Evolutionary conservation across 208 protist species (phyloP).

Genomic region (Eutreptiella sp.): DNA sequence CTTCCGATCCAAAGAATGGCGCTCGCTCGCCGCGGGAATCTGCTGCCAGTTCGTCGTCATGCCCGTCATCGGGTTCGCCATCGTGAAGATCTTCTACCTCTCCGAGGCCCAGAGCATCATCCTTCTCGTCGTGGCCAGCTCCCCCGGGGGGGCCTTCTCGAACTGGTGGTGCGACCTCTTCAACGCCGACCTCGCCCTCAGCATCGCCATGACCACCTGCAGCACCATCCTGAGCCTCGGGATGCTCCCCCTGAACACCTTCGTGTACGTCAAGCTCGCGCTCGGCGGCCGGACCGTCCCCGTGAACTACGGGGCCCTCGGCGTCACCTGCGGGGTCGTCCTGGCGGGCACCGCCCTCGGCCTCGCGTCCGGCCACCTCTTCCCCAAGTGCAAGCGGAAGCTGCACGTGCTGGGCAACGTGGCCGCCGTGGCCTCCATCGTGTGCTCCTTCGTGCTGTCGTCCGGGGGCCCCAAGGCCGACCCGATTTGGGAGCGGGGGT

Average conservation of each 20-base stretch:
- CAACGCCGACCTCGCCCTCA: slow-evolving; percentile 34
- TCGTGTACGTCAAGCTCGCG: slow-evolving; percentile 6
- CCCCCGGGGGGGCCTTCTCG: slow-evolving; percentile 28
- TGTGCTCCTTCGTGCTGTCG: too few relatives aligned
- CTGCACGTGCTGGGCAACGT: too few relatives aligned
- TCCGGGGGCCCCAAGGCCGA: too few relatives aligned
- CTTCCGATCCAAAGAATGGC: neutral
- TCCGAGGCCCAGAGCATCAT: neutral
- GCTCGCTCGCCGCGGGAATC: neutral
- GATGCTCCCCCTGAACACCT: slow-evolving; percentile 26
- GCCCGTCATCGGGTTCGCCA: slow-evolving; percentile 15
- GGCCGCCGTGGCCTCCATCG: too few relatives aligned
- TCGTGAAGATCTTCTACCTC: neutral
- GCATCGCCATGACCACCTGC: slow-evolving; percentile 28
- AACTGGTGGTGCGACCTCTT: slow-evolving; percentile 27
- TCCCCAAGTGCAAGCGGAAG: too few relatives aligned
- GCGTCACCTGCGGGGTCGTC: too few relatives aligned
- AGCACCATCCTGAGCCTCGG: slow-evolving; percentile 5
- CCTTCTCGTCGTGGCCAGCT: slow-evolving; percentile 18
- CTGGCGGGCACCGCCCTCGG: too few relatives aligned
- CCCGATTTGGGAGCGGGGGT: too few relatives aligned
- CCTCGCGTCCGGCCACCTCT: too few relatives aligned
- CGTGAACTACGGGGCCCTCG: slow-evolving; percentile 4
- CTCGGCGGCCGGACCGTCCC: neutral
- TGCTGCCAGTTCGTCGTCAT: slow-evolving; percentile 32